Base-by-base conservation (phyloP, 345 rosid species). In the Heritiera littoralis region DNA sequence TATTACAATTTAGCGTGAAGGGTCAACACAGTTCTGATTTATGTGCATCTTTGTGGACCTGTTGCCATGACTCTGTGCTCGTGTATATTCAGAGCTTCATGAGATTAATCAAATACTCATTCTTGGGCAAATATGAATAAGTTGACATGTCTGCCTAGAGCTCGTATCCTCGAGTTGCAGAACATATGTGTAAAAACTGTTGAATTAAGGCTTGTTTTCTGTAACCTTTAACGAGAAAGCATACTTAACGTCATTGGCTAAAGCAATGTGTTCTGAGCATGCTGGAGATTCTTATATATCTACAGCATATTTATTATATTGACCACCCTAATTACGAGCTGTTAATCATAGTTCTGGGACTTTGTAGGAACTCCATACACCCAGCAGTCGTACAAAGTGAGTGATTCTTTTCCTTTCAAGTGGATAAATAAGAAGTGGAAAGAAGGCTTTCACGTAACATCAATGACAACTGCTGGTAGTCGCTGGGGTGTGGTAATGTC, bases 371-470 rank as follows among this genome's bases (percentile, higher is more conserved):
- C 98, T 75, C 92, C 97, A 48, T 95, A 92, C 79, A 93, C 98
- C 70, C 99, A 95, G 85, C 99, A 95, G 81, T 95, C 99, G 7
- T 95, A 95, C 88, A 95, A 95, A 92, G 99, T 95, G 72, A 95
- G 99, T 68, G 98, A 95, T 81, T 89, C 98, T 43, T 95, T 95
- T 81, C 99, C 99, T 56, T 95, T 91, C 84, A 95, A 93, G 79
- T 95, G 99, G 99, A 95, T 95, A 81, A 95, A 93, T 73, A 95
- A 95, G 85, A 95, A 95, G 86, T 95, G 99, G 97, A 95, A 95
- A 85, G 99, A 95, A 89, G 99, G 99, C 12, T 95, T 95, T 83
- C 97, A 93, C 77, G 98, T 95, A 77, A 95, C 99, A 3, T 93
- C 99, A 70, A 92, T 95, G 98, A 93, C 99, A 20, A 93, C 97